Evolutionary conservation across 164 flowering plant species (phyloP).

Genomic region (Piper longum): DNA sequence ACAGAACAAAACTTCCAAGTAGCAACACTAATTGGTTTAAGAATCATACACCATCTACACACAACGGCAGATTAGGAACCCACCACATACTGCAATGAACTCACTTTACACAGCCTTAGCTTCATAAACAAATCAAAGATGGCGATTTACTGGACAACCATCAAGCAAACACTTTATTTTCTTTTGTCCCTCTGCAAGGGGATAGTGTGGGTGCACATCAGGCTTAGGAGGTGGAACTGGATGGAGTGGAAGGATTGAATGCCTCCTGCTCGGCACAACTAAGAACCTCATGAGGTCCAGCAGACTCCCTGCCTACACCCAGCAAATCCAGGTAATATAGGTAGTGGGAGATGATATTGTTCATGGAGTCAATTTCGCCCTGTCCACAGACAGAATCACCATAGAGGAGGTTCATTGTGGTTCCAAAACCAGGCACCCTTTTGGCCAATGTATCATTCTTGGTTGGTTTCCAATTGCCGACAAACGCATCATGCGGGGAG

Average conservation of each 20-base stretch:
- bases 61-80: neutral
- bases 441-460: constrained; percentile 73
- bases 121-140: neutral
- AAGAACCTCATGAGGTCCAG: constrained; percentile 50
- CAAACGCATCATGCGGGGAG: constrained; percentile 64
- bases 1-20: neutral
- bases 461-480: constrained; percentile 83
- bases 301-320: constrained; percentile 63
- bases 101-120: neutral
- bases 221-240: constrained; percentile 13
- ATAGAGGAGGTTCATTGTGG: constrained; percentile 75
- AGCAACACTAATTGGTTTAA: neutral
- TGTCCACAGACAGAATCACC: constrained; percentile 59
- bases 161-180: neutral
- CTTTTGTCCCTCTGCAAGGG: neutral
- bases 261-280: constrained; percentile 54
- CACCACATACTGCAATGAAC: neutral
- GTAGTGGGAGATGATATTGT: constrained; percentile 62
- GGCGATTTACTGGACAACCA: neutral
- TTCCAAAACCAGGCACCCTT: constrained; percentile 67
- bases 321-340: constrained; percentile 60
- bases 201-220: neutral
- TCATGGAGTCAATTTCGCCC: constrained; percentile 63
- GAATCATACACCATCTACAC: neutral
- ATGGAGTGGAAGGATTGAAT: constrained; percentile 37